Percentiles rank a stretch among this genome's conserved stretches.
Evolutionary conservation across 495 filamentous ascomycete genomes (phyloP).

Genomic region (Talaromyces nanjingensis): DNA sequence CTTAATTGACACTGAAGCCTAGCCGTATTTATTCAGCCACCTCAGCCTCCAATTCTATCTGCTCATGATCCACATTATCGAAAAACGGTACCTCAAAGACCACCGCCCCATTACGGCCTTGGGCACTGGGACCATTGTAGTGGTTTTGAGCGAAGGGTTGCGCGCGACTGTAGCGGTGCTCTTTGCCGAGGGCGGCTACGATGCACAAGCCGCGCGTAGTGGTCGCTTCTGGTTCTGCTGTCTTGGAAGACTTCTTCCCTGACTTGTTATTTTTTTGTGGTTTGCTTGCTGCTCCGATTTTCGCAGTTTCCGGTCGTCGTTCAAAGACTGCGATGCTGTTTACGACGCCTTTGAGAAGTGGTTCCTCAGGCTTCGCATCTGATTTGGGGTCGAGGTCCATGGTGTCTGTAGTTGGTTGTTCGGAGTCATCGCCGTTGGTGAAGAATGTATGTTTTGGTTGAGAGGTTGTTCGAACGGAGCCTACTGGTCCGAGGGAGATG

Average conservation of each 20-base stretch:
- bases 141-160: constrained; percentile 41
- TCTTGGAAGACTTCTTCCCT: background rate
- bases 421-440: constrained; percentile 11
- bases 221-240: constrained; percentile 19
- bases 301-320: constrained; percentile 29
- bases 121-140: constrained; percentile 33
- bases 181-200: constrained; percentile 76
- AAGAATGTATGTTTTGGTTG: constrained; percentile 7
- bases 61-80: constrained; percentile 7
- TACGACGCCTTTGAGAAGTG: constrained; percentile 62
- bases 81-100: constrained; percentile 68
- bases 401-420: constrained; percentile 16
- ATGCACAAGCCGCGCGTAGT: constrained; percentile 62
- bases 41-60: constrained; percentile 7
- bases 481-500: constrained; percentile 61
- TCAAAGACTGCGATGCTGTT: constrained; percentile 86
- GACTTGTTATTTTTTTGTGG: constrained; percentile 52
- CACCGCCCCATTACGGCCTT: constrained; percentile 69
- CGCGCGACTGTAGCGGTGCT: constrained; percentile 78
- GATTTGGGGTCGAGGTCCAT: constrained; percentile 18
- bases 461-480: constrained; percentile 20
- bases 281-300: constrained; percentile 18
- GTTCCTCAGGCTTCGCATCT: constrained; percentile 11
- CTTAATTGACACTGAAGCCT: no score
- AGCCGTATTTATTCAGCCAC: background rate